A percentile compares a stretch with the other conserved stretches of the same genome.
Evolutionary conservation across 116 monocot species (phyloP).

Genomic region (Dioscorea cayenensis): DNA sequence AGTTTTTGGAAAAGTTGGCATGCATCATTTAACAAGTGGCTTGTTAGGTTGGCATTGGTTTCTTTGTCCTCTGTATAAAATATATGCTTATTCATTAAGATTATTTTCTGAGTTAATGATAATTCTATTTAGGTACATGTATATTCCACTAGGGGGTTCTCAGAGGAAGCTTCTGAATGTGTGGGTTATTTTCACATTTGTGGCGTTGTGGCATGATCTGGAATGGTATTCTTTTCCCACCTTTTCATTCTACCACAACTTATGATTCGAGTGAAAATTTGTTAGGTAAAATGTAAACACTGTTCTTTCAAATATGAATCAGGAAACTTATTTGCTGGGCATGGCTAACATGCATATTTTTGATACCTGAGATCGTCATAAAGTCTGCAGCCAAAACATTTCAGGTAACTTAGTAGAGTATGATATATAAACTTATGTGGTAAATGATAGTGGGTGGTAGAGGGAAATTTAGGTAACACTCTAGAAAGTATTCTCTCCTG

Average conservation of each 20-base stretch:
- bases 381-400: slow-evolving; percentile 48
- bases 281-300: neutral
- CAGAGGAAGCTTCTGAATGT: slow-evolving; percentile 74
- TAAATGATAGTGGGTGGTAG: too few species aligned
- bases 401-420: slow-evolving; percentile 26
- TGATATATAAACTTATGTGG: too few species aligned
- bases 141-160: slow-evolving; percentile 95
- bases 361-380: slow-evolving; percentile 77
- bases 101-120: neutral
- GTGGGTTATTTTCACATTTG: slow-evolving; percentile 98
- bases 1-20: slow-evolving; percentile 99
- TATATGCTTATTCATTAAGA: neutral
- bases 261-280: neutral
- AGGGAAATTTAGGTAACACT: too few species aligned
- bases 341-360: slow-evolving; percentile 92
- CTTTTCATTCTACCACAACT: neutral
- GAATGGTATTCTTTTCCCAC: slow-evolving; percentile 50
- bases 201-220: slow-evolving; percentile 97
- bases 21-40: slow-evolving; percentile 97
- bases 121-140: slow-evolving; percentile 56
- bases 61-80: neutral
- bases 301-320: slow-evolving; percentile 11
- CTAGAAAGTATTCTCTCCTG: too few species aligned
- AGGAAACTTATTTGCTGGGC: slow-evolving; percentile 99
- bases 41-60: slow-evolving; percentile 58